phyloP scores from a whole-genome alignment of 306 rosid species.

The Crataegus laevigata region DNA sequence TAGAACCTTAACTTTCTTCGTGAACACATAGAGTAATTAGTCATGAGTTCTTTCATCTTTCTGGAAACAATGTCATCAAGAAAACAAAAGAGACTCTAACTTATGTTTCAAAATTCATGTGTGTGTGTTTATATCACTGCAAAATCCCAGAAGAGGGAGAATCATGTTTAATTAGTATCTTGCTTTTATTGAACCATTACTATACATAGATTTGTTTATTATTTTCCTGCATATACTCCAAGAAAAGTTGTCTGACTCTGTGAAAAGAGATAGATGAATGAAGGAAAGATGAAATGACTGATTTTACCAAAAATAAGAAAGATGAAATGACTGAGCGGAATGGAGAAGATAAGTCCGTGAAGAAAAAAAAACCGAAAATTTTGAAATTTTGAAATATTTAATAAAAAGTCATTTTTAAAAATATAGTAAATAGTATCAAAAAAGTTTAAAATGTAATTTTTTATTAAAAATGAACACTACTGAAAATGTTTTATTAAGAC shows the following conservation, averaged over 20 bases:
- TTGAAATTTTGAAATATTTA: no score
- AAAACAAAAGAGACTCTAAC: neutral
- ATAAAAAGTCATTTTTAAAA: no score
- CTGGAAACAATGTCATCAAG: neutral
- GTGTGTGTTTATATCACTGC: neutral
- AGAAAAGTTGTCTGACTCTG: neutral
- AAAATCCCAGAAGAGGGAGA: neutral
- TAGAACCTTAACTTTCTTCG: no score
- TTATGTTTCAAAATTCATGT: neutral
- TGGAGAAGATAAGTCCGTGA: conserved; percentile 2
- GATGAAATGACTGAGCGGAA: conserved; percentile 10
- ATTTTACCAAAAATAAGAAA: no score
- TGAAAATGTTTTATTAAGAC: no score
- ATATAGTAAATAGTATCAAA: no score
- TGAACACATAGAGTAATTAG: neutral
- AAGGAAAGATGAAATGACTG: conserved; percentile 9
- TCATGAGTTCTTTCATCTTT: neutral
- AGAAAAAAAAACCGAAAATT: neutral
- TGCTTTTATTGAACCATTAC: neutral
- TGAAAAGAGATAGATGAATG: neutral
- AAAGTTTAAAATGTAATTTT: no score
- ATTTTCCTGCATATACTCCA: neutral
- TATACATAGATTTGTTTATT: neutral
- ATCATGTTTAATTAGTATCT: neutral
- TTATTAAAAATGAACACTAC: no score